phyloP scores from a whole-genome alignment of 176 grass and related monocot species.

The Oryza meridionalis region DNA sequence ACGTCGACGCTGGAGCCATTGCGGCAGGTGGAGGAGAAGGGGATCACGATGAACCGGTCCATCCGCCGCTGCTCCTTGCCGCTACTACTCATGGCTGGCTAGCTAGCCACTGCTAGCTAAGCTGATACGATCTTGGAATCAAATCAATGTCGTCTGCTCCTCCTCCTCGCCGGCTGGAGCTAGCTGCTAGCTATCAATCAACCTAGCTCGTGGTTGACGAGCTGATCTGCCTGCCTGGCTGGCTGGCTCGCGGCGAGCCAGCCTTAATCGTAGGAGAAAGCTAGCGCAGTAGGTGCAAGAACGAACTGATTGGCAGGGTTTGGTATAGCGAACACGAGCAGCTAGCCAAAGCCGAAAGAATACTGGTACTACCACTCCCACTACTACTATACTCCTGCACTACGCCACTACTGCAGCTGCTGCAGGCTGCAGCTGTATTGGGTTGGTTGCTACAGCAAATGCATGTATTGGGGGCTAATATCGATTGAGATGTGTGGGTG shows the following conservation, averaged over 20 bases:
- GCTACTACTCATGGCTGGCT: constrained; percentile 34
- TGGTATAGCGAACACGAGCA: not conserved
- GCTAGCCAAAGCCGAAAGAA: constrained; percentile 4
- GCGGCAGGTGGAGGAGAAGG: constrained; percentile 76
- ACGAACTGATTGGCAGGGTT: constrained; percentile 13
- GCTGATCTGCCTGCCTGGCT: not conserved
- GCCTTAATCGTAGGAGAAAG: constrained; percentile 19
- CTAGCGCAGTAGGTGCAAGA: constrained; percentile 25
- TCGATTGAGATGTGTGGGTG: not conserved
- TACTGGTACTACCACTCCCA: not conserved
- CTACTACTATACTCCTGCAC: not conserved
- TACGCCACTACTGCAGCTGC: not conserved
- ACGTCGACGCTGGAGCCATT: constrained; percentile 77
- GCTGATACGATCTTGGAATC: not conserved
- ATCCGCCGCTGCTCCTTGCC: constrained; percentile 51
- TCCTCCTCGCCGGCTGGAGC: not conserved
- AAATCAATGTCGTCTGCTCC: not conserved
- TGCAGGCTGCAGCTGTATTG: too few relatives aligned
- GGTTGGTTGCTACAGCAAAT: too few relatives aligned
- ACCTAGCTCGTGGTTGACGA: not conserved
- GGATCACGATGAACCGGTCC: constrained; percentile 75
- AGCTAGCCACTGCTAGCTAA: too few relatives aligned
- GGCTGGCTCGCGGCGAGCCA: not conserved
- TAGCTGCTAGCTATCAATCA: not conserved
- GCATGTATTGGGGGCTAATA: not conserved